Evolutionary conservation across 352 stramenopile species (phyloP), one percentile per base, ranked within the genome.

Genomic region (Discostella stelligera): DNA sequence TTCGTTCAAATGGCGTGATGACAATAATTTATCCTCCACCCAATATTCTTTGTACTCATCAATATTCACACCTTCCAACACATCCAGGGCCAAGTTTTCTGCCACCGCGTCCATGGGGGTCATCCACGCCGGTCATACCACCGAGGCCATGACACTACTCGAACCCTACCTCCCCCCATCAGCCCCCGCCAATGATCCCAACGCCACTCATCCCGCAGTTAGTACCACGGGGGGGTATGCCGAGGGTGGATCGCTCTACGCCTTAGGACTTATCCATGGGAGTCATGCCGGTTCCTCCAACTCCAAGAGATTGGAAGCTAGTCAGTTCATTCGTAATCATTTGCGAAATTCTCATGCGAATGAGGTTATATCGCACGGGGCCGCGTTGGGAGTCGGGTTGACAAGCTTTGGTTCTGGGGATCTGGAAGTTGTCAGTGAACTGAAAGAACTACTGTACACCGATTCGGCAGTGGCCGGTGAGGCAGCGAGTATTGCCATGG

Each of bases 381-480:
- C 97, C 21, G 98, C 95, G 64, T 89, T 99, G 25, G 97, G 97
- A 10, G 95, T 99, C 50, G 97, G 97, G 49, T 93, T 99, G 21
- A 98, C 96, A 18, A 93, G 93, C 7, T 94, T 99, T 71, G 96
- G 95, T 9, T 97, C 95, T n/a, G 93, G 94, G 37, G 91, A 99
- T 83, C 92, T 96, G 59, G 89, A 96, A 44, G 82, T 99, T 65
- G 98, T 98, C 69, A 96, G 98, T 72, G 95, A 99, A 77, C 87
- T 99, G 16, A 98, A 98, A 82, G 97, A 98, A 63, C 90, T 98
- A 16, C 90, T 99, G 49, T 98, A 98, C 79, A 98, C 95, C 0
- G 97, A 99, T 88, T 98, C 95, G 41, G 97, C 97, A 20, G 96
- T 99, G 9, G 95, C 96, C 13, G 97, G 97, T 54, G 97, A 99